Percentiles rank a stretch among this genome's conserved stretches.
phyloP scores from a whole-genome alignment of 2,329 filamentous ascomycete genomes.

The Microdochium bolleyi region DNA sequence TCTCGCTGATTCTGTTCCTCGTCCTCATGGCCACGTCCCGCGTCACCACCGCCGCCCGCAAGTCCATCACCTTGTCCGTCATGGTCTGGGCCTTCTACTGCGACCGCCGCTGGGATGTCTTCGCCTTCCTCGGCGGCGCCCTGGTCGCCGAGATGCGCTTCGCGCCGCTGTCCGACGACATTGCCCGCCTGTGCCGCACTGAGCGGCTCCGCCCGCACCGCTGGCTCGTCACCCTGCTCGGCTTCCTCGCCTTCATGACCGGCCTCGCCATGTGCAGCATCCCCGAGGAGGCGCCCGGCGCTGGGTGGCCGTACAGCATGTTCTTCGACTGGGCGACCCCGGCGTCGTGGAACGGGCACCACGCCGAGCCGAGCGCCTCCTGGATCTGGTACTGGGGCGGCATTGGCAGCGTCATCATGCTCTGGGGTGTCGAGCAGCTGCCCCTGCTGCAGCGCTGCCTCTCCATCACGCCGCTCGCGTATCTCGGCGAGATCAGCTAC shows the following conservation, averaged over 20 bases:
- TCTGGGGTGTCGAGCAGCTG: conserved; percentile 2
- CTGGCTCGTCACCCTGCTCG: not conserved
- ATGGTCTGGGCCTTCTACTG: conserved; percentile 1
- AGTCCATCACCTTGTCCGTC: not conserved
- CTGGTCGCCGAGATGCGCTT: conserved; percentile 2
- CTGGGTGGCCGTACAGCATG: conserved; percentile 1
- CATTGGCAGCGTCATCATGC: not conserved
- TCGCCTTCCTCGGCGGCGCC: conserved; percentile 1
- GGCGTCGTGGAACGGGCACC: not conserved
- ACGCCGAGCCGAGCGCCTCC: conserved; percentile 1
- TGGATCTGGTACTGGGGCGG: conserved; percentile 2
- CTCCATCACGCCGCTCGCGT: not conserved
- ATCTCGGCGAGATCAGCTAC: conserved; percentile 3
- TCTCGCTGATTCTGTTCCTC: conserved; percentile 2
- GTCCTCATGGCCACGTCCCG: not conserved
- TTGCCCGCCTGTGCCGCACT: not conserved
- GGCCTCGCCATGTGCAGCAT: conserved; percentile 1
- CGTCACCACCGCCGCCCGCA: not conserved
- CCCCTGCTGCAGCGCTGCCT: not conserved
- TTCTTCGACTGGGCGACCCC: not conserved
- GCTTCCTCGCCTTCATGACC: not conserved
- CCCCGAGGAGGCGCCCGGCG: not conserved
- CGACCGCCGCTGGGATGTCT: conserved; percentile 3
- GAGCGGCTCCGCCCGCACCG: not conserved
- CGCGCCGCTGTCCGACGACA: conserved; percentile 1